Conservation (phyloP, 2,329 filamentous ascomycete species). For the Grosmannia serpens region DNA sequence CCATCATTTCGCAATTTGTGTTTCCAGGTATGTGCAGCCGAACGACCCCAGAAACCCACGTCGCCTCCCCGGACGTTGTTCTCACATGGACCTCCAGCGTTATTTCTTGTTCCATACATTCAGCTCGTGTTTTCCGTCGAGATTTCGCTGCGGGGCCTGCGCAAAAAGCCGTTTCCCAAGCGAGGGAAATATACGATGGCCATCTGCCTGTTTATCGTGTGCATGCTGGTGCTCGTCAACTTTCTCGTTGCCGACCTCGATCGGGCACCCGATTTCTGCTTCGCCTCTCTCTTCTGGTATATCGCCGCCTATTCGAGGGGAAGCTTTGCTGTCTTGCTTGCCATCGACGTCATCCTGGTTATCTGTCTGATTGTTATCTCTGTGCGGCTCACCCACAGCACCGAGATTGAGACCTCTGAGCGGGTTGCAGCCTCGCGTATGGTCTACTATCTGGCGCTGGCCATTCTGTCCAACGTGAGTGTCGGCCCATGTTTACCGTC, state of each 20-base stretch:
- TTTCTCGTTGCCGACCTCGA: conserved; percentile 47
- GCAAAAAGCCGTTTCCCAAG: conserved; percentile 42
- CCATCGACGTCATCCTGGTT: conserved; percentile 38
- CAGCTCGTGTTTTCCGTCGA: conserved; percentile 57
- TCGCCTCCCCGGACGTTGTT: background rate
- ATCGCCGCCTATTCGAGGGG: conserved; percentile 47
- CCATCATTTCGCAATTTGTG: conserved; percentile 43
- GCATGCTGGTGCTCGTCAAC: conserved; percentile 39
- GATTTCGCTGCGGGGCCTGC: conserved; percentile 42
- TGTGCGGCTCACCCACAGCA: conserved; percentile 41
- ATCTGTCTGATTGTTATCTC: conserved; percentile 42
- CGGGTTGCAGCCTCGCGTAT: conserved; percentile 55
- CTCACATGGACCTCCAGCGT: conserved; percentile 28
- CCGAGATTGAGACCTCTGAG: conserved; percentile 45
- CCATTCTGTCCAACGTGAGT: conserved; percentile 45
- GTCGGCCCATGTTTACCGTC: too few relatives aligned
- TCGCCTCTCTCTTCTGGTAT: conserved; percentile 58
- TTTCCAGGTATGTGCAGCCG: conserved; percentile 38
- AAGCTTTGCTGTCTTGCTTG: conserved; percentile 41
- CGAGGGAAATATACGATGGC: conserved; percentile 48
- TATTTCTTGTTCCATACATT: conserved; percentile 55
- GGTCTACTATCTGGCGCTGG: conserved; percentile 54
- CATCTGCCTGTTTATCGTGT: conserved; percentile 41
- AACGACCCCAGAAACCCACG: background rate
- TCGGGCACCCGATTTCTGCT: conserved; percentile 47